Conservation (phyloP, 495 filamentous ascomycete genomes). For the Immersiella caudata region DNA sequence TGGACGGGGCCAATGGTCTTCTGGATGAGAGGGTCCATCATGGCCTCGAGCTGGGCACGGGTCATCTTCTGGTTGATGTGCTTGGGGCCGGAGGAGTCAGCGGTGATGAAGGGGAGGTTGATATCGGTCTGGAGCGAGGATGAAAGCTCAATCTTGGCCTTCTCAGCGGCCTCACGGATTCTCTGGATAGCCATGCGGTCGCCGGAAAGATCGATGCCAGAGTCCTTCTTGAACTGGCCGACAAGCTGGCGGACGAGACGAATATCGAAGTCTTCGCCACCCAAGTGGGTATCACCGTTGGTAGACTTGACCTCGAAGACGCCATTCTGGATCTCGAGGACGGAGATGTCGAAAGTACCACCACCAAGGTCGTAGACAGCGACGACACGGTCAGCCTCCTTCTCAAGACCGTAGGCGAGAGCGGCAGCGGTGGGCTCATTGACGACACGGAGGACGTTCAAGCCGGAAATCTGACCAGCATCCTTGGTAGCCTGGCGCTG, state of each 20-base stretch:
- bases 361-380: conserved; percentile 98
- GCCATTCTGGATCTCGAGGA: conserved; percentile 96
- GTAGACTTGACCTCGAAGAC: conserved; percentile 99
- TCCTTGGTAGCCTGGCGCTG: conserved; percentile 98
- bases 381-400: conserved; percentile 86
- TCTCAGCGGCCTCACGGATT: conserved; percentile 99
- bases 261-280: conserved; percentile 99
- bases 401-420: conserved; percentile 93
- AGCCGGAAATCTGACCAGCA: conserved; percentile 91
- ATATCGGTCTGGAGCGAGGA: conserved; percentile 97
- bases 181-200: conserved; percentile 99
- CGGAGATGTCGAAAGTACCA: conserved; percentile 98
- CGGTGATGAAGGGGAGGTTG: conserved; percentile 98
- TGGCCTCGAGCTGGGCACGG: conserved; percentile 85
- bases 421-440: conserved; percentile 97
- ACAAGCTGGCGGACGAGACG: conserved; percentile 92
- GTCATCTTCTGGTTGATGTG: conserved; percentile 97
- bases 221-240: conserved; percentile 94
- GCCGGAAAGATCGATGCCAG: conserved; percentile 82
- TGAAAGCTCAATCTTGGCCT: conserved; percentile 99
- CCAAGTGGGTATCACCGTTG: conserved; percentile 97
- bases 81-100: conserved; percentile 90
- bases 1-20: conserved; percentile 89
- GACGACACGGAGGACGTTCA: conserved; percentile 95
- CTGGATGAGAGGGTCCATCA: conserved; percentile 89